Evolutionary conservation across 2,329 filamentous ascomycete species (phyloP).

Genomic region (Stromatinia cepivora): DNA sequence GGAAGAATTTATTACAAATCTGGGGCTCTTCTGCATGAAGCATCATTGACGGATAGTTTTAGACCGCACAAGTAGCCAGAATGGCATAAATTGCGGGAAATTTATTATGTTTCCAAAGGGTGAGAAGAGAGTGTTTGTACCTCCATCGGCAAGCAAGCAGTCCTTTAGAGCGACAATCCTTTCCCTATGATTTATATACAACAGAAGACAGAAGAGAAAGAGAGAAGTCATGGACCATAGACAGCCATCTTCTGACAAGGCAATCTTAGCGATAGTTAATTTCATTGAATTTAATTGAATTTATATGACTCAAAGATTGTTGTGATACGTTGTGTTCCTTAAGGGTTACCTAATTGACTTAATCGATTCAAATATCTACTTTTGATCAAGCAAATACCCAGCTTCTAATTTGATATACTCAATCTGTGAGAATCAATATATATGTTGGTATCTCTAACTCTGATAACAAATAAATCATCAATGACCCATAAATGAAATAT

Average conservation of each 20-base stretch:
- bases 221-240: too few species aligned
- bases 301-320: background rate
- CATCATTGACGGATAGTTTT: constrained; percentile 14
- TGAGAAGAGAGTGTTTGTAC: background rate
- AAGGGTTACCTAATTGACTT: too few species aligned
- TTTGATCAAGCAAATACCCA: background rate
- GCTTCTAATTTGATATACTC: background rate
- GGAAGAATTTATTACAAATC: background rate
- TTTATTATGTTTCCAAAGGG: background rate
- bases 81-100: background rate
- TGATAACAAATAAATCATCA: too few species aligned
- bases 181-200: background rate
- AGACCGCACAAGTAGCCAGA: background rate
- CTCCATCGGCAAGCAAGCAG: too few species aligned
- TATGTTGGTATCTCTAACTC: too few species aligned
- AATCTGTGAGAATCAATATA: too few species aligned
- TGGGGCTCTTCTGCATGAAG: background rate
- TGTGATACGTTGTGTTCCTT: background rate
- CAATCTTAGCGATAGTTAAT: background rate
- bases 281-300: too few species aligned
- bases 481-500: background rate
- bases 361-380: background rate
- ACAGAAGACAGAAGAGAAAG: background rate
- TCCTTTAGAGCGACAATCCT: background rate
- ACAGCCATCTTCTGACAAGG: background rate